Evolutionary conservation across 1,284 basidiomycete species (phyloP), one percentile per base, ranked within the genome.

Genomic region (Sporisorium graminicola): DNA sequence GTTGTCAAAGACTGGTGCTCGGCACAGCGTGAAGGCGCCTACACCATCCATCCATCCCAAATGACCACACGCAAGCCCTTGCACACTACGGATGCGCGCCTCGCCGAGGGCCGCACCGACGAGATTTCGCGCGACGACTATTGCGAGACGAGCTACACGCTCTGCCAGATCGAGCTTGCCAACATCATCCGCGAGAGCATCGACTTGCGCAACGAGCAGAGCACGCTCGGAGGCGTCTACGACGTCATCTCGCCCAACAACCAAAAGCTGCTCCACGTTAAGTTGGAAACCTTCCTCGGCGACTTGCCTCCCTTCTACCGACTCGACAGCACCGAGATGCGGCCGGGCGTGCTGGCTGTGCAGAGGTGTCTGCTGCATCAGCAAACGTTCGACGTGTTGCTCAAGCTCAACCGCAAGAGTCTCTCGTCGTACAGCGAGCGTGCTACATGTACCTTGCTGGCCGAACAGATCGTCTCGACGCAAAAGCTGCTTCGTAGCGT

Each of bases 1-100:
- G 75, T 78, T 18, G 71, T 73, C 58, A 67, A 75, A 20, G 81
- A 82, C 50, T 82, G 81, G 81, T 76, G 74, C 47, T 73, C 77
- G 20, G 73, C 73, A 13, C 66, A 75, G 47, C 68, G 69, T n/a
- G 76, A 78, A 56, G 72, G 72, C 24, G 68, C 72, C 26, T 81
- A 81, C 52, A 70, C 65, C 20, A 66, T 82, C 33, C 79, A 81
- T 51, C 81, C 78, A 3, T 55, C 60, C 0, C 76, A 81, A 60
- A 72, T 74, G 66, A 80, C 77, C 12, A 82, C 80, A 16, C 65
- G 80, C 7, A 52, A 24, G 20, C 81, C 81, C 3, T 54, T 74
- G 18, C 77, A 82, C 58, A 58, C 74, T 50, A 77, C 74, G 50
- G 80, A 82, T 18, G 67, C 54, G 2, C 70, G 66, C 10, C 67